Base-by-base conservation (phyloP, 2,329 filamentous ascomycete genomes). In the Chaetomium sp. region DNA sequence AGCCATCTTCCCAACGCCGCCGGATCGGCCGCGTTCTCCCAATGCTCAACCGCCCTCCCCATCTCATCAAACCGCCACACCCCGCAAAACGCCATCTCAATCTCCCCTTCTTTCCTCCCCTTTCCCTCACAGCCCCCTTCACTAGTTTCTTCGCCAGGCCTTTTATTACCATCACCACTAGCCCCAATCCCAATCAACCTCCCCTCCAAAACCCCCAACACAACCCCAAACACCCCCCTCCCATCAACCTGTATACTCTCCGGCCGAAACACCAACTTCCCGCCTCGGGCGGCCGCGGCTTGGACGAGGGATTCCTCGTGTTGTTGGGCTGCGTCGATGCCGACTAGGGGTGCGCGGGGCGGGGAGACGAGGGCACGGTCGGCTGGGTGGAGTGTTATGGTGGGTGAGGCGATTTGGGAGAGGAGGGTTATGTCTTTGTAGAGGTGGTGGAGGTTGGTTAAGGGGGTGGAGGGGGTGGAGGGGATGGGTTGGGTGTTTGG, bases 381-480 rank as follows among this genome's bases (percentile, higher is more conserved):
- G 43, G 59, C 58, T 0, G 58, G 52, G 54, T 66, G 63, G 6
- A 66, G 60, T 12, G 62, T 7, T 2, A 65, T 49, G 37, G 49
- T 11, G 1, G 53, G 40, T 0, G 59, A 38, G 33, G 60, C 53
- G 14, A 64, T 51, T 4, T 58, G 19, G 11, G 45, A 53, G 37
- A 66, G 55, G 34, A 58, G 60, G 32, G 52, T 59, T 4, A 64
- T n/a, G 53, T 64, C 61, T 1, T 41, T 34, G 53, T 66, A 65
- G 38, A 64, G 48, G 53, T 59, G 59, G 2, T 34, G 27, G 1
- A 65, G 56, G 14, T 62, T 35, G 3, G 51, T 9, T 11, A 10
- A 12, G 27, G 42, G 27, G 36, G 42, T 47, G 1, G 40, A 11
- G 35, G 12, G 12, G 9, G 9, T 47, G 1, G 40, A 11, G 35